Evolutionary conservation across 2,329 filamentous ascomycete species (phyloP).

Genomic region (Drechslerella dactyloides): DNA sequence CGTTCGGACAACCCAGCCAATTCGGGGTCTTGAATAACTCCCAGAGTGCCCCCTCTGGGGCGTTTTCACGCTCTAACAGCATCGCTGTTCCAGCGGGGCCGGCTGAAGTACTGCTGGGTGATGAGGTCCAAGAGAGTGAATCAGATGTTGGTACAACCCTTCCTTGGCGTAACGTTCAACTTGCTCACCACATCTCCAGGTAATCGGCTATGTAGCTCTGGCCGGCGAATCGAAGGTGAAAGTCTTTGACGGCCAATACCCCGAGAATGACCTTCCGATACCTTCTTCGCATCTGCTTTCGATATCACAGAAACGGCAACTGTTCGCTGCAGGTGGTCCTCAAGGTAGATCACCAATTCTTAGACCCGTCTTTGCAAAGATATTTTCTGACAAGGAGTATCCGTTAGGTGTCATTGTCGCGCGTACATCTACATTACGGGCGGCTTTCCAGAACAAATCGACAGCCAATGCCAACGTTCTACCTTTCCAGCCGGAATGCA

Average conservation of each 20-base stretch:
- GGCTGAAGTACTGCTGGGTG: constrained; percentile 51
- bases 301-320: constrained; percentile 77
- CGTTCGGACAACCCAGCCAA: constrained; percentile 52
- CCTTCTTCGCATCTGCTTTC: constrained; percentile 82
- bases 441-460: constrained; percentile 66
- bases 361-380: neutral
- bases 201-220: constrained; percentile 80
- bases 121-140: constrained; percentile 68
- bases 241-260: constrained; percentile 78
- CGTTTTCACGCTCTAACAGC: constrained; percentile 33
- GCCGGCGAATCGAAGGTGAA: constrained; percentile 82
- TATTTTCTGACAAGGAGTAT: neutral
- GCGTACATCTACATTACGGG: constrained; percentile 76
- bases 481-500: constrained; percentile 77
- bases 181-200: constrained; percentile 59
- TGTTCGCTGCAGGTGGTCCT: constrained; percentile 86
- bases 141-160: constrained; percentile 71
- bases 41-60: constrained; percentile 47
- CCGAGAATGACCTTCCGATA: constrained; percentile 68
- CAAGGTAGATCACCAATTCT: constrained; percentile 60
- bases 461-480: constrained; percentile 62
- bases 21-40: constrained; percentile 52
- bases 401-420: constrained; percentile 70
- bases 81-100: constrained; percentile 49
- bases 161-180: constrained; percentile 22